Conservation (phyloP, 371 early-diverging fungal species). For the Rhizopus stolonifer region DNA sequence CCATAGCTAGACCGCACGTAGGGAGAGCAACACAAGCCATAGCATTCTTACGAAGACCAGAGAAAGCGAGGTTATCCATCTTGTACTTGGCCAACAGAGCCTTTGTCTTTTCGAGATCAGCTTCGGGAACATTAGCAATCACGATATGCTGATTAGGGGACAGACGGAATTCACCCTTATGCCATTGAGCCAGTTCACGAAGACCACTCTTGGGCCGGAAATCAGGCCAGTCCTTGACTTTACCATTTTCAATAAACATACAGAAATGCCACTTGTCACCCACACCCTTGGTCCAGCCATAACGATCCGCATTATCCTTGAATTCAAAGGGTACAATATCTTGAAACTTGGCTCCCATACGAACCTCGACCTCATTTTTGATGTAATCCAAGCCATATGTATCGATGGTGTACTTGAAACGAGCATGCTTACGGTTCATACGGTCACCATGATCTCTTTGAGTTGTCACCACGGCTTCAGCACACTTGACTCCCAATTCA, state of each 20-base stretch:
- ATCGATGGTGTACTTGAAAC: conserved; percentile 95
- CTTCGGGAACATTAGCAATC: conserved; percentile 74
- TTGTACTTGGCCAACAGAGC: conserved; percentile 73
- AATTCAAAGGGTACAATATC: conserved; percentile 70
- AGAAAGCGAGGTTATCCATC: conserved; percentile 77
- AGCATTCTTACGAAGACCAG: conserved; percentile 80
- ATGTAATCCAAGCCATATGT: conserved; percentile 91
- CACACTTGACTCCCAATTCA: conserved; percentile 75
- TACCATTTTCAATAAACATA: conserved; percentile 90
- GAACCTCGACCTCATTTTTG: conserved; percentile 78
- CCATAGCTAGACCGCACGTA: conserved; percentile 93
- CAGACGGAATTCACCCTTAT: conserved; percentile 80
- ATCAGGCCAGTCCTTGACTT: conserved; percentile 84
- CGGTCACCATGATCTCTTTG: conserved; percentile 95
- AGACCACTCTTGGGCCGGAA: conserved; percentile 77
- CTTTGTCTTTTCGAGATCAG: conserved; percentile 70
- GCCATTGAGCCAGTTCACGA: conserved; percentile 75
- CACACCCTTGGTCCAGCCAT: conserved; percentile 82
- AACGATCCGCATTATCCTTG: conserved; percentile 86
- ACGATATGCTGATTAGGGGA: conserved; percentile 92
- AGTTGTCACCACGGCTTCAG: conserved; percentile 85
- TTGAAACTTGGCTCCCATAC: conserved; percentile 72
- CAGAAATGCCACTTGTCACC: conserved; percentile 82
- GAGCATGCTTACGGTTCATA: conserved; percentile 95
- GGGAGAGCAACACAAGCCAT: conserved; percentile 96